Base-by-base conservation (phyloP, 2,329 filamentous ascomycete species). In the Microcyclosporella mali region DNA sequence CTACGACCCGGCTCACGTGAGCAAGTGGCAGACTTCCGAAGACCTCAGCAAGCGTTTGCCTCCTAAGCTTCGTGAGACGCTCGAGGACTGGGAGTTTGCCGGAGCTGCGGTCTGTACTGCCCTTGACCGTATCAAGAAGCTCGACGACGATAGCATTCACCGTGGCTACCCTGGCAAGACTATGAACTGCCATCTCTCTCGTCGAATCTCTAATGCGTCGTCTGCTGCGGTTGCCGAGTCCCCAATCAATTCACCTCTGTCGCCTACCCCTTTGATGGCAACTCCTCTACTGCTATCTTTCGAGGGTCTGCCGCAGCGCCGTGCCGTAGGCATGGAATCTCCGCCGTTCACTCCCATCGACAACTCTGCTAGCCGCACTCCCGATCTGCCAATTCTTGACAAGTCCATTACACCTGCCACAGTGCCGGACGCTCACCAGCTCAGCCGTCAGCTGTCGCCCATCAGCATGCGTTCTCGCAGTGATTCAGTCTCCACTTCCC, bases 51-150 rank as follows among this genome's bases (percentile, higher is more conserved):
- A 58, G 19, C 55, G 51, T 21, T 59, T 73, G 9, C 66, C 69
- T 3, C 29, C 45, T 1, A 47, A 58, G 12, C 54, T 72, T 11
- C 53, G 60, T 37, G 49, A 56, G 10, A 53, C 51, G 27, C 45
- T 69, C 21, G 55, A 61, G 3, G 57, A 63, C 25, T 62, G 71
- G 54, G 63, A 67, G 49, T 64, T 65, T 36, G 62, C 68, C 38
- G 70, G 66, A 32, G 71, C 71, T 14, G 69, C 69, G 29, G 64
- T 71, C 27, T 58, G 63, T 49, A 72, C 69, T 36, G 60, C 66
- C 46, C 53, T 67, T 29, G 58, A 58, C 21, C 61, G 64, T 19
- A 56, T 66, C 34, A 48, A 57, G 8, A 51, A 54, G 21, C 55
- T 65, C 12, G 60, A 61, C 52, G 46, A 53, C 36, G 48, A 65